Evolutionary conservation across 805 yeast species (phyloP), one percentile per base, ranked within the genome.

Genomic region (Candida odintsovae): DNA sequence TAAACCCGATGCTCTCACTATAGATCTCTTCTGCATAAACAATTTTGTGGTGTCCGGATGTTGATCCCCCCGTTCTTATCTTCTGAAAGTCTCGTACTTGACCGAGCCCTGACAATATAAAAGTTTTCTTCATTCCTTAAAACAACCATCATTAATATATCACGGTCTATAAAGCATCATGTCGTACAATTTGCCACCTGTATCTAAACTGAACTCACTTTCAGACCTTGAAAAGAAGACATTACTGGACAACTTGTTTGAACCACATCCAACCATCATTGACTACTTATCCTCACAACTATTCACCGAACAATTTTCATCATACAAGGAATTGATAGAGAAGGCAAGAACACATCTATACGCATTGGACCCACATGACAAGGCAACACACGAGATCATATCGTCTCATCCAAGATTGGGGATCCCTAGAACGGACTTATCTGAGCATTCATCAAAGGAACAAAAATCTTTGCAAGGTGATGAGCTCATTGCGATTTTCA

Each of bases 341-440:
- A 36, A 35, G 3, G 52, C 61, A 11, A 43, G 56, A 26, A 6
- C 18, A 6, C 21, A 43, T 11, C 49, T 59, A 23, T 22, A 44
- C 9, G 40, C 43, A 18, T 29, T 59, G 13, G 51, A 54, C 22
- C 56, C 60, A 18, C 46, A 43, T 6, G 37, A 47, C 13, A 38
- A 37, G 2, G 28, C 49, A 2, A 53, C 57, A 7, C 45, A 51
- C 26, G 67, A 74, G 36, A 88, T 90, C 47, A 79, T 90, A n/a
- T 82, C 87, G 1, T 96, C 97, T 0, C 97, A 90, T 66, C 97
- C 97, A 16, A 71, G 96, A 46, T 69, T 90, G 16, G 97, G 97
- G 0, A 86, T 86, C 3, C 71, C 80, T 3, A 71, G 65, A 45
- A 50, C 65, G 18, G 72, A 67, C 25, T 69, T 87, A 26, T 83